These are phyloP conservation scores for Smallanthus sonchifolius DNA, from an alignment of 129 eudicot genomes.

Conservation along the genomic window DNA sequence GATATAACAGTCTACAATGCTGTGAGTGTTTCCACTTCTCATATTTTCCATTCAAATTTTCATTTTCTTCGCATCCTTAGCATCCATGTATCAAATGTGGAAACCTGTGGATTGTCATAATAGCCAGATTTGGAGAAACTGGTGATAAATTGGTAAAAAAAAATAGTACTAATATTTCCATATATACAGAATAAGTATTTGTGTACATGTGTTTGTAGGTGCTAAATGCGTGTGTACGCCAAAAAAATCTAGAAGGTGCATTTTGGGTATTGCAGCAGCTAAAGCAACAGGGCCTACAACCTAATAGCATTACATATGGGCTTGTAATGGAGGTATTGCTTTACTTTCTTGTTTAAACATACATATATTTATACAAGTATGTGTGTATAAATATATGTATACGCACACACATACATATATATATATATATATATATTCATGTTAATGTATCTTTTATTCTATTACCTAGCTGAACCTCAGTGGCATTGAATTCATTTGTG, in stretches of 20 bases:
- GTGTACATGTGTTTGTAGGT: constrained; percentile 41
- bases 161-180: neutral
- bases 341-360: neutral
- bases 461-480: neutral
- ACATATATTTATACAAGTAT: neutral
- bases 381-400: neutral
- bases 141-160: neutral
- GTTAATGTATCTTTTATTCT: neutral
- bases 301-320: constrained; percentile 81
- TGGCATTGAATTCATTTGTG: neutral
- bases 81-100: neutral
- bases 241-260: constrained; percentile 87
- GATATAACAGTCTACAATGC: constrained; percentile 82
- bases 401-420: neutral
- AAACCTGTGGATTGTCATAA: neutral
- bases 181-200: neutral
- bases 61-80: neutral
- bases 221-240: constrained; percentile 82
- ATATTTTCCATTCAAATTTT: neutral
- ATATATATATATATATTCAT: neutral
- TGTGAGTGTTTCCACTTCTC: constrained; percentile 43
- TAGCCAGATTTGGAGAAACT: neutral
- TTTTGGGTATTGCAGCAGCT: constrained; percentile 92
- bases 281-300: constrained; percentile 63
- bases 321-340: constrained; percentile 84